Base-by-base conservation (phyloP, 2,329 filamentous ascomycete genomes). In the Emmonsia crescens region DNA sequence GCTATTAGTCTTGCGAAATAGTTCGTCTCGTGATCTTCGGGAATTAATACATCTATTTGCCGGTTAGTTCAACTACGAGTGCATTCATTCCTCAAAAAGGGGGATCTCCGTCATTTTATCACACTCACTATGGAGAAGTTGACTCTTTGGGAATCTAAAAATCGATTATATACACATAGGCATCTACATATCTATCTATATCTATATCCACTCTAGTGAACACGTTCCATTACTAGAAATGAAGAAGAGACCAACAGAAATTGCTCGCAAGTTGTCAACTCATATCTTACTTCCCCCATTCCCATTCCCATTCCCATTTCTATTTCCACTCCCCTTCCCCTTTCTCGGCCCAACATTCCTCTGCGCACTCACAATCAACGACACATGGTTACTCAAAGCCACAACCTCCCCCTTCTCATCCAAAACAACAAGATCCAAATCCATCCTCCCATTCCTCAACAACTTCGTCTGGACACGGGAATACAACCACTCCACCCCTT, bases 401-500 rank as follows among this genome's bases (percentile, higher is more conserved):
- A 91, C 80, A 46, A 91, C 68, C 54, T 89, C 85, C 0, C 85
- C 85, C 1, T 74, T 69, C 42, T 80, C 80, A 74, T 92, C 87
- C 71, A 86, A 73, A 2, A 92, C 76, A 33, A 85, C 75, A 27
- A 93, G 79, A 65, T 93, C 88, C 54, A 91, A 69, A 76, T 95
- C 90, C 70, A 89, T 86, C 62, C 87, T 78, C 0, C 89, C 89
- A 65, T 90, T 85, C 66, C 79, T 80, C 49, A 92, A 83, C 72
- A 80, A 77, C 74, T 89, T 91, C 4, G 85, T 79, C 60, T 82
- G 79, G 14, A 86, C 79, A 38, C 88, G 79, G 48, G 85, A 78
- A 67, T 86, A 86, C 60, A 95, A 70, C 85, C 88, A 94, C 71
- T 89, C 85, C 1, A 84, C 83, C 19, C 89, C 89, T 49, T 83